phyloP scores from a whole-genome alignment of 805 yeast species.

The Cyberlindnera subsufficiens region DNA sequence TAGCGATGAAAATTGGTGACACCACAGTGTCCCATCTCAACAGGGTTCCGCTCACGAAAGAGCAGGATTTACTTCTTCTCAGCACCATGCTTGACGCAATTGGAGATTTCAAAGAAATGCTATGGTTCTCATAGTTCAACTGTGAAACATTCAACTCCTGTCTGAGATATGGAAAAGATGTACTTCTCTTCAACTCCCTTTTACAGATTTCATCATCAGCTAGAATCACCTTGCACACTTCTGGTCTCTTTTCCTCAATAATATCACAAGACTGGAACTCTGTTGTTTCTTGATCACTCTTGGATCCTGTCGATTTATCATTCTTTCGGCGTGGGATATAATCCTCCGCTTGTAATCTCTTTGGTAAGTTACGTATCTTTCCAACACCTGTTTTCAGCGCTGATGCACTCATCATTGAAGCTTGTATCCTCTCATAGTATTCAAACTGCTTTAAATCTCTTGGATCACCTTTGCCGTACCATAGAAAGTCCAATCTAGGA shows the following conservation, averaged over 20 bases:
- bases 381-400: conserved; percentile 23
- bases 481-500: conserved; percentile 35
- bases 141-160: conserved; percentile 28
- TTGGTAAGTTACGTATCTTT: conserved; percentile 20
- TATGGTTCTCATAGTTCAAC: conserved; percentile 22
- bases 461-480: conserved; percentile 45
- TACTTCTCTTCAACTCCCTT: conserved; percentile 23
- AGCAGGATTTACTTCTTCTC: conserved; percentile 32
- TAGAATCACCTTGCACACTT: conserved; percentile 1
- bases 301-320: neutral
- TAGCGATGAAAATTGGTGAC: conserved; percentile 9
- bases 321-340: conserved; percentile 2
- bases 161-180: conserved; percentile 32
- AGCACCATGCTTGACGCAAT: conserved; percentile 4
- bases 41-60: conserved; percentile 23
- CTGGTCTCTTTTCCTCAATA: neutral
- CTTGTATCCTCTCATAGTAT: conserved; percentile 4
- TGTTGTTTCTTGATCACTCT: neutral
- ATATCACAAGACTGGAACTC: neutral
- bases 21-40: conserved; percentile 9
- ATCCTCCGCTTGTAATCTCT: conserved; percentile 18
- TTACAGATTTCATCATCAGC: conserved; percentile 12
- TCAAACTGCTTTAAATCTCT: conserved; percentile 26
- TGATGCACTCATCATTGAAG: conserved; percentile 8
- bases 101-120: conserved; percentile 5